Evolutionary conservation across 495 filamentous ascomycete species (phyloP), one percentile per base, ranked within the genome.

Genomic region (Chaetomium tenue): DNA sequence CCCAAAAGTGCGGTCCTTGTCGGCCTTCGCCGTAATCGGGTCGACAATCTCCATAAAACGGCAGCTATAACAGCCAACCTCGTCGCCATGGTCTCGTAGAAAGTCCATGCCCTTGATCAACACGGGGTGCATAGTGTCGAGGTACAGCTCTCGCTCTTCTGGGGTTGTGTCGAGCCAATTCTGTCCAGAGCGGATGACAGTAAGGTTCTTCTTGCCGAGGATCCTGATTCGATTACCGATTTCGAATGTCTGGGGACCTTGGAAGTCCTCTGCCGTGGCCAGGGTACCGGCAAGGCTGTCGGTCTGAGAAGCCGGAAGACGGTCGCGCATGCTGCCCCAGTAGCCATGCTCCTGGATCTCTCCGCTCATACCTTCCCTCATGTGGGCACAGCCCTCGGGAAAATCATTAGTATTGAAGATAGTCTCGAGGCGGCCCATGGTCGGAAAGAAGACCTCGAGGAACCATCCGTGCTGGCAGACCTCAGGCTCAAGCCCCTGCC

Each of bases 1-100:
- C 12, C 72, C 69, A 59, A 75, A 77, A 15, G 75, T 77, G 2
- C 68, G 63, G 33, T 77, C 73, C 1, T 57, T 65, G 33, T 68
- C 68, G 2, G 67, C n/a, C 30, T 63, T 55, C 1, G 25, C 48
- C 0, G 65, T 68, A 18, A 26, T 30, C 7, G 54, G 23, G 47
- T 52, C 73, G 39, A 76, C 63, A 8, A 75, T 51, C 40, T 72
- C 67, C 71, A 71, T 74, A 28, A 76, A 62, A 11, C 70, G 69
- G 50, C 50, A 52, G 50, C 50, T 52, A 23, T 52, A 28, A 23
- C 50, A 52, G 9, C 50, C 50, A 13, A 52, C 50, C 11, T 28
- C 23, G 7, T 26, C 25, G 23, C 50, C 50, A 5, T 26, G 50
- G 50, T 52, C 50, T 4, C 50, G 50, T 23, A 52, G 12, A 26